A percentile compares a stretch with the other conserved stretches of the same genome.
Evolutionary conservation across 345 rosid species (phyloP).

Genomic region (Bruguiera sexangula): DNA sequence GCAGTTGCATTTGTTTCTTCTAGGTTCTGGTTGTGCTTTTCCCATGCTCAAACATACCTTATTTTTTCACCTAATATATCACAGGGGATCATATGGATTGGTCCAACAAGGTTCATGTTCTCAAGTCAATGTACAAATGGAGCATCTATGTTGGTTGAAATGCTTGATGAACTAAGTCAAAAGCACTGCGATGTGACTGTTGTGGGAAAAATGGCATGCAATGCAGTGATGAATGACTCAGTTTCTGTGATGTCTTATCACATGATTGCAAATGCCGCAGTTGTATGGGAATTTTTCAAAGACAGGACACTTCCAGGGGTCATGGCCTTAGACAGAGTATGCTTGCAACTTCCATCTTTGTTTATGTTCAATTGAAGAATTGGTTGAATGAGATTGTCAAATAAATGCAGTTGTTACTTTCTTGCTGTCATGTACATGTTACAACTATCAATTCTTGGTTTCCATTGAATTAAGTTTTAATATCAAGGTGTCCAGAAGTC

Average conservation of each 20-base stretch:
- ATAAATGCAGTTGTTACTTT: neutral
- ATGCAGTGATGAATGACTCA: slow-evolving; percentile 32
- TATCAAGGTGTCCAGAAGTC: neutral
- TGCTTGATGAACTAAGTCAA: slow-evolving; percentile 34
- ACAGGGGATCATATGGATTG: slow-evolving; percentile 63
- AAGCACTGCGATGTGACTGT: slow-evolving; percentile 40
- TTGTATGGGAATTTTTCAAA: slow-evolving; percentile 62
- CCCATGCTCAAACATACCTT: slow-evolving; percentile 4
- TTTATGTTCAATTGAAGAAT: neutral
- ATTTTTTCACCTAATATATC: slow-evolving; percentile 5
- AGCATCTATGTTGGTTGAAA: slow-evolving; percentile 37
- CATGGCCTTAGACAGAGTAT: slow-evolving; percentile 62
- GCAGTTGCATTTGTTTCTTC: neutral
- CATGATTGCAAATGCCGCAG: slow-evolving; percentile 45
- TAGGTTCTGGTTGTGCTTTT: slow-evolving; percentile 8
- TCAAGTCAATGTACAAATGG: slow-evolving; percentile 31
- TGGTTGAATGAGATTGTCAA: neutral
- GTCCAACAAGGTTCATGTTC: slow-evolving; percentile 49
- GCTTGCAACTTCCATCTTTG: slow-evolving; percentile 13
- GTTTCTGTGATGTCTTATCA: slow-evolving; percentile 21
- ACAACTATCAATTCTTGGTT: neutral
- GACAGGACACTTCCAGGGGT: slow-evolving; percentile 61
- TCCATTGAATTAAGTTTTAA: slow-evolving; percentile 8
- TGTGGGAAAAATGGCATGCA: slow-evolving; percentile 46
- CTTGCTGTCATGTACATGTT: neutral